A percentile compares a stretch with the other conserved stretches of the same genome.
Conservation (phyloP, 2,329 filamentous ascomycete genomes). For the Cephalotrichum gorgonifer region DNA sequence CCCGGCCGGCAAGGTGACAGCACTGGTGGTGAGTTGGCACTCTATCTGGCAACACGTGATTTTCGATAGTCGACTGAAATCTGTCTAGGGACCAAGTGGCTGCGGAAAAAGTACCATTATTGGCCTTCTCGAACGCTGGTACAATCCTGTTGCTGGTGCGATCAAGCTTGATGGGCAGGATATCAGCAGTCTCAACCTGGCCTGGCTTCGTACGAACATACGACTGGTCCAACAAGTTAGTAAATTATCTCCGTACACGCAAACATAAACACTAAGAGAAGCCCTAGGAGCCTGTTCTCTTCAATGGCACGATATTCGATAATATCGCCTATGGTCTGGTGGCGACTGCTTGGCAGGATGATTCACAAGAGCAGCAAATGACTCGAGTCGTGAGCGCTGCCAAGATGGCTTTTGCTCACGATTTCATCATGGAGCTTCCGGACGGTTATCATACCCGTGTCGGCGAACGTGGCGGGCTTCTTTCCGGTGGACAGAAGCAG, state of each 20-base stretch:
- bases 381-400: constrained; percentile 35
- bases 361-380: constrained; percentile 30
- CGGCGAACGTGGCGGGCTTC: constrained; percentile 52
- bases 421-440: constrained; percentile 40
- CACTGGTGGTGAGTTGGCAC: constrained; percentile 42
- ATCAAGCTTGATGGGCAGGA: constrained; percentile 32
- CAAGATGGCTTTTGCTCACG: constrained; percentile 38
- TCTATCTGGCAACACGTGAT: not conserved
- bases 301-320: constrained; percentile 38
- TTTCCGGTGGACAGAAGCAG: constrained; percentile 59
- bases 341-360: constrained; percentile 22
- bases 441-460: constrained; percentile 50
- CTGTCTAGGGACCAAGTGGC: constrained; percentile 47
- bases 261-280: not conserved
- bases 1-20: constrained; percentile 35
- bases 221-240: constrained; percentile 35
- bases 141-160: constrained; percentile 33
- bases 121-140: constrained; percentile 49
- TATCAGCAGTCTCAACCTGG: constrained; percentile 32
- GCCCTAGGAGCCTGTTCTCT: constrained; percentile 39
- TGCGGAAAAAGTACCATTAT: constrained; percentile 50
- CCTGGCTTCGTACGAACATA: constrained; percentile 42
- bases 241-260: not conserved
- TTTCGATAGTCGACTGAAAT: not conserved
- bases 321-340: constrained; percentile 39